Base-by-base conservation (phyloP, 371 early-diverging fungal species). In the Parasitella parasitica region DNA sequence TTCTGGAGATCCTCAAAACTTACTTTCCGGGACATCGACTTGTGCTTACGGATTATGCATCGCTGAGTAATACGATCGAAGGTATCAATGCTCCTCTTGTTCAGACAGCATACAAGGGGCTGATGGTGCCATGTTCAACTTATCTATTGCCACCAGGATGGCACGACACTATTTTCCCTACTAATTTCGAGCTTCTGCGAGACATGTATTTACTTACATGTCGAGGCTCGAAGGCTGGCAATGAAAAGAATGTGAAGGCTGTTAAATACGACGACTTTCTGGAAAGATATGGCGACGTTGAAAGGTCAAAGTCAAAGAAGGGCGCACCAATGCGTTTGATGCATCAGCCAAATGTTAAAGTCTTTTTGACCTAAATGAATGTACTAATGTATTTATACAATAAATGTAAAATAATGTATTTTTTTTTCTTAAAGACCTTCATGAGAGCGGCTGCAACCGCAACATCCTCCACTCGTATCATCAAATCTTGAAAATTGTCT, bases 121-220 rank as follows among this genome's bases (percentile, higher is more conserved):
- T 83, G 8, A 98, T 96, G 95, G 91, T 97, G 6, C 92, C 97
- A 11, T 95, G 96, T 66, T 88, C 92, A 9, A 95, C 96, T 1
- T 96, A 94, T 64, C 87, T 96, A 77, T 95, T 98, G 6, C 92
- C 93, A 70, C 97, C 95, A 0, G 99, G 99, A n/a, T 95, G 90
- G 90, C 97, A 97, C 72, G 98, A 98, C 71, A 96, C 97, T 30
- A 95, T 98, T 70, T 98, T 97, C 75, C 97, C 99, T 4, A 97
- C 97, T 22, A 89, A 98, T 71, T 97, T 97, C 81, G 94, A 92
- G 67, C 72, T 94, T 24, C 63, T 96, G 64, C 70, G 76, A 56
- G 86, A 88, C 27, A 78, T 97, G 78, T 95, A 98, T 75, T 64
- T 80, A 8, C 52, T 75, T 4, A 79, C 92, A 2, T 87, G 89